These are phyloP conservation scores for Babesia caballi DNA, from an alignment of 169 alveolate species.

Conservation along the genomic window DNA sequence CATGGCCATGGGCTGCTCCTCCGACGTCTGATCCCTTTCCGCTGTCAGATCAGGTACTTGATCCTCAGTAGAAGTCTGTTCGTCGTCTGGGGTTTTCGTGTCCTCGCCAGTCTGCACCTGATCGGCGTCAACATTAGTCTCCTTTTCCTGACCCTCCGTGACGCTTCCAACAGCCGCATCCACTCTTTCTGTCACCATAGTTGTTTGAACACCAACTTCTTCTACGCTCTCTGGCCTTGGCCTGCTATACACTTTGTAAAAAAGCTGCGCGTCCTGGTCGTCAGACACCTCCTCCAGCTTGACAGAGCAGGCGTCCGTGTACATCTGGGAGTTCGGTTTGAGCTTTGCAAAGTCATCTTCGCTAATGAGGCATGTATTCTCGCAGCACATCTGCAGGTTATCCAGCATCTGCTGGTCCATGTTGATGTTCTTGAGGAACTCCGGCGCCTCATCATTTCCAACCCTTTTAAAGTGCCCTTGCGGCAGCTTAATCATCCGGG, in stretches of 20 bases:
- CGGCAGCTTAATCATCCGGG: constrained; percentile 27
- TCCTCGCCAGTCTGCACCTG: neutral
- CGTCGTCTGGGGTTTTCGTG: neutral
- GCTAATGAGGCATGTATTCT: constrained; percentile 5
- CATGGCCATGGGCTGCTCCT: neutral
- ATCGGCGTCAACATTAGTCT: neutral
- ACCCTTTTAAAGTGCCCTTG: constrained; percentile 28
- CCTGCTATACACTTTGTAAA: constrained; percentile 5
- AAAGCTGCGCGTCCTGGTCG: constrained; percentile 11
- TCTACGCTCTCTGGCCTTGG: neutral
- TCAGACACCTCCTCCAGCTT: constrained; percentile 1
- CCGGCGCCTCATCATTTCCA: constrained; percentile 18
- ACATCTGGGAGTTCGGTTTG: constrained; percentile 18
- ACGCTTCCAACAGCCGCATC: constrained; percentile 12
- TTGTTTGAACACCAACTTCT: constrained; percentile 12
- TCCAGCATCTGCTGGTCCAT: constrained; percentile 9
- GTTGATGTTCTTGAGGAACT: constrained; percentile 15
- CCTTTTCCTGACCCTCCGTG: neutral
- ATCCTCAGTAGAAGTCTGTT: neutral
- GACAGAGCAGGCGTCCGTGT: constrained; percentile 12
- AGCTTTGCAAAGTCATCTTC: constrained; percentile 20
- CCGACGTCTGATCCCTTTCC: neutral
- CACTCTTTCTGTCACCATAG: neutral
- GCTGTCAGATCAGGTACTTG: too few species aligned
- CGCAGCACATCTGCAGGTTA: constrained; percentile 3